These are phyloP conservation scores for Boletus huronensis DNA, from an alignment of 768 basidiomycete species.

Conservation along the genomic window DNA sequence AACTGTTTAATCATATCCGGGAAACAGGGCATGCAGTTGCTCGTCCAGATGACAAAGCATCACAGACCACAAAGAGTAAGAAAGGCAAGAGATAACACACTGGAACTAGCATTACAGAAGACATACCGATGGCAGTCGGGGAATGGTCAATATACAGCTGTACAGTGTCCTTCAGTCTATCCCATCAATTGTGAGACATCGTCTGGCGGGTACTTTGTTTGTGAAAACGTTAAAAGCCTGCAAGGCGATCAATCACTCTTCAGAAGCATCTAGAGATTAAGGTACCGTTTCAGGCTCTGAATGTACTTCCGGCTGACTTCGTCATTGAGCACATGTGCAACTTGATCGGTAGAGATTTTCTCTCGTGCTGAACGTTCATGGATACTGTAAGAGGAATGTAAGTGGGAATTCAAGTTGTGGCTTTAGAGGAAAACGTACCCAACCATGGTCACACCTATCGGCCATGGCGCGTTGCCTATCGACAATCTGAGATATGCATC, in stretches of 20 bases:
- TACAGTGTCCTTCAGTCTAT: constrained; percentile 29
- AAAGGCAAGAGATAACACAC: constrained; percentile 20
- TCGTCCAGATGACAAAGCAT: constrained; percentile 26
- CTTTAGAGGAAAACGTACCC: constrained; percentile 53
- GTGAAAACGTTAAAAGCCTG: constrained; percentile 91
- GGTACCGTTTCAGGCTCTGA: constrained; percentile 92
- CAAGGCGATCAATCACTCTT: constrained; percentile 5
- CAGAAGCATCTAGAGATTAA: neutral
- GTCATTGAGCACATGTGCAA: constrained; percentile 97
- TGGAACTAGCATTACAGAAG: constrained; percentile 1
- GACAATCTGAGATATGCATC: constrained; percentile 95
- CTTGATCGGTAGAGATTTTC: constrained; percentile 95
- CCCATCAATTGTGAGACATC: constrained; percentile 94
- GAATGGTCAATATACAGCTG: neutral
- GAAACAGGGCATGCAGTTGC: constrained; percentile 69
- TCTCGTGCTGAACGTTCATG: constrained; percentile 98
- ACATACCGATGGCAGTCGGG: constrained; percentile 6
- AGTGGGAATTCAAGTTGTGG: neutral
- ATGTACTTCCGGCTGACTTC: constrained; percentile 99
- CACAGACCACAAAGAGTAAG: constrained; percentile 36
- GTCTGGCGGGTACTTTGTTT: constrained; percentile 92
- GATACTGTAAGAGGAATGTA: constrained; percentile 50
- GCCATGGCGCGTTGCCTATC: constrained; percentile 99
- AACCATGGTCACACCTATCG: constrained; percentile 99
- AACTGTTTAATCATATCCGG: constrained; percentile 70